These are phyloP conservation scores for Haplographium delicatum DNA, from an alignment of 495 filamentous ascomycete genomes.

Conservation along the genomic window DNA sequence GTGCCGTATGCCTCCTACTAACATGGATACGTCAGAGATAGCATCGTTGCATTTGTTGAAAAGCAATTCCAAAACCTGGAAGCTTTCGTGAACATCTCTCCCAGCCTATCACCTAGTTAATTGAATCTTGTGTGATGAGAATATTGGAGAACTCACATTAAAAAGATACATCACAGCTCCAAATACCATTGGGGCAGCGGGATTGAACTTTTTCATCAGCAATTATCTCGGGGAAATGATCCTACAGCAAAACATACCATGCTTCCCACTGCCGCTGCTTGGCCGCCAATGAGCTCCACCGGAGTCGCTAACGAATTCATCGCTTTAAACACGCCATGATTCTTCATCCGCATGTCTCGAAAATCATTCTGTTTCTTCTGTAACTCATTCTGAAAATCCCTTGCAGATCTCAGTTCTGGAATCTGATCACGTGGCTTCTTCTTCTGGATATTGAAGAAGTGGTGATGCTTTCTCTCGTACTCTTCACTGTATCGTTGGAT, in stretches of 20 bases:
- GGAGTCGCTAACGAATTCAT: neutral
- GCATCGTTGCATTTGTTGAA: neutral
- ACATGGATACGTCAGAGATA: neutral
- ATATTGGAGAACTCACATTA: neutral
- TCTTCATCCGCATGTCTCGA: neutral
- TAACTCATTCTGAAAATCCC: neutral
- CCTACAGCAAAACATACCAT: too few relatives aligned
- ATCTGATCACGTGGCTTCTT: neutral
- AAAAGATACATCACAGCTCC: conserved; percentile 9
- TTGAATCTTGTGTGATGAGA: neutral
- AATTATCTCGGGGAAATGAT: too few relatives aligned
- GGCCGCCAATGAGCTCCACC: conserved; percentile 5
- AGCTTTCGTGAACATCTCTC: neutral
- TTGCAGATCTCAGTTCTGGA: neutral
- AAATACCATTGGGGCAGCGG: conserved; percentile 3
- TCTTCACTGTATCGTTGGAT: neutral
- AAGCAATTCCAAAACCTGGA: neutral
- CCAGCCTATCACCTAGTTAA: neutral
- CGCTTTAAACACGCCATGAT: conserved; percentile 1
- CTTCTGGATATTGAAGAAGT: neutral
- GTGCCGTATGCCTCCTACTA: neutral
- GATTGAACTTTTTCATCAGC: neutral
- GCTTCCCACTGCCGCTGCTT: conserved; percentile 3
- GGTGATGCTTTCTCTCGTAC: neutral
- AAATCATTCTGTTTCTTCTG: neutral